These are phyloP conservation scores for Trichoderma lentiforme DNA, from an alignment of 2,329 filamentous ascomycete species.

Conservation along the genomic window DNA sequence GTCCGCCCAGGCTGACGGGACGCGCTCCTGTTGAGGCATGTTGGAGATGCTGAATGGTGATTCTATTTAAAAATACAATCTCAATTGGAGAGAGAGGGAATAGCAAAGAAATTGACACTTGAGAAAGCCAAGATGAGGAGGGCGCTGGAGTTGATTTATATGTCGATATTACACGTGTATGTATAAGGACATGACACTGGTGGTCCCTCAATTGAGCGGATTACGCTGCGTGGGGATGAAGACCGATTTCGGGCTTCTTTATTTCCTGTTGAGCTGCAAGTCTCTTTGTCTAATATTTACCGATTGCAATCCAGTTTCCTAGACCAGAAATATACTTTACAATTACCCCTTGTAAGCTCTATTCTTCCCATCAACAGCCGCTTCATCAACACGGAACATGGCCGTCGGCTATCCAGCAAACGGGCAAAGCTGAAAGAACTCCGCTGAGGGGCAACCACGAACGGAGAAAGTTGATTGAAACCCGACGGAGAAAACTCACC, in stretches of 20 bases:
- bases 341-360: not conserved
- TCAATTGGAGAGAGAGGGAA: not conserved
- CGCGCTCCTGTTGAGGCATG: slow-evolving; percentile 31
- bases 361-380: not conserved
- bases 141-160: not conserved
- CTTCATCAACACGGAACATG: not conserved
- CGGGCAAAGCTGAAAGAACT: not conserved
- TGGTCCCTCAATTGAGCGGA: not conserved
- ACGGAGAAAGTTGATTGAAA: slow-evolving; percentile 8
- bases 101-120: not conserved
- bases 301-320: not conserved
- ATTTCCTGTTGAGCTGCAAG: not conserved
- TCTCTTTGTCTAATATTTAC: not conserved
- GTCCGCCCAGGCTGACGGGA: slow-evolving; percentile 29
- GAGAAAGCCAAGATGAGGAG: not conserved
- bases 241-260: not conserved
- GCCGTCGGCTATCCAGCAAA: not conserved
- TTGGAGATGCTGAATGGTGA: not conserved
- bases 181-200: not conserved
- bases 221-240: not conserved
- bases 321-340: not conserved
- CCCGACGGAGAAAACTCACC: slow-evolving; percentile 9
- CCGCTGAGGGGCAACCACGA: not conserved
- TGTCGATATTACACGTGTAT: slow-evolving; percentile 4
- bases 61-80: not conserved